These are phyloP conservation scores for Saturnispora kantuleensis DNA, from an alignment of 805 yeast genomes.

Conservation along the genomic window DNA sequence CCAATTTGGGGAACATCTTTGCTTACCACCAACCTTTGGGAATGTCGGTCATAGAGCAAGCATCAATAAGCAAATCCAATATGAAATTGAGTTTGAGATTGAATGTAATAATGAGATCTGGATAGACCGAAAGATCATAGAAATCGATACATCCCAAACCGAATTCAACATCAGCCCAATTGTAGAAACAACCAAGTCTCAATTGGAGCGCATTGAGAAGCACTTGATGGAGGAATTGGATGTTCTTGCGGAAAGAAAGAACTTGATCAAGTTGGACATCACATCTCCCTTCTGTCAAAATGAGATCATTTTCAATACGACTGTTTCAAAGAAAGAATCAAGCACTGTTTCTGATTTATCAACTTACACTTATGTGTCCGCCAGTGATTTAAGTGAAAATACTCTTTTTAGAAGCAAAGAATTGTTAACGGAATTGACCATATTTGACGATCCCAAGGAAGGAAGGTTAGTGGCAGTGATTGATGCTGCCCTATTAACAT, in stretches of 20 bases:
- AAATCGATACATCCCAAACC: neutral
- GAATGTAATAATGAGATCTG: constrained; percentile 14
- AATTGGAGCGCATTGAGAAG: constrained; percentile 8
- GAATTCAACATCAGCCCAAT: neutral
- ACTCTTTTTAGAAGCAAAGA: constrained; percentile 1
- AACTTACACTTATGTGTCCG: neutral
- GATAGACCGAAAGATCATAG: neutral
- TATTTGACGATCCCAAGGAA: neutral
- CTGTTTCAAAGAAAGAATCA: neutral
- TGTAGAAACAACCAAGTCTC: constrained; percentile 2
- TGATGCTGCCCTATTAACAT: constrained; percentile 4
- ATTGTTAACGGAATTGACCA: neutral
- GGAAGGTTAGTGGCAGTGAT: neutral
- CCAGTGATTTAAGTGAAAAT: neutral
- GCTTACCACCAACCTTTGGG: constrained; percentile 34
- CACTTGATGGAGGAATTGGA: constrained; percentile 5
- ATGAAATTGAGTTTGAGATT: constrained; percentile 40
- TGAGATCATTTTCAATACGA: constrained; percentile 10
- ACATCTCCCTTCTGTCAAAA: constrained; percentile 4
- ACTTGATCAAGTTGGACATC: constrained; percentile 1
- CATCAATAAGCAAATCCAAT: constrained; percentile 34
- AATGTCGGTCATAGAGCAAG: constrained; percentile 25
- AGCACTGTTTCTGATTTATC: neutral
- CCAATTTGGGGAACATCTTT: constrained; percentile 26
- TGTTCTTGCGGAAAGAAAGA: constrained; percentile 8